Base-by-base conservation (phyloP, 73 alveolate genomes). In the Breviolum minutum region DNA sequence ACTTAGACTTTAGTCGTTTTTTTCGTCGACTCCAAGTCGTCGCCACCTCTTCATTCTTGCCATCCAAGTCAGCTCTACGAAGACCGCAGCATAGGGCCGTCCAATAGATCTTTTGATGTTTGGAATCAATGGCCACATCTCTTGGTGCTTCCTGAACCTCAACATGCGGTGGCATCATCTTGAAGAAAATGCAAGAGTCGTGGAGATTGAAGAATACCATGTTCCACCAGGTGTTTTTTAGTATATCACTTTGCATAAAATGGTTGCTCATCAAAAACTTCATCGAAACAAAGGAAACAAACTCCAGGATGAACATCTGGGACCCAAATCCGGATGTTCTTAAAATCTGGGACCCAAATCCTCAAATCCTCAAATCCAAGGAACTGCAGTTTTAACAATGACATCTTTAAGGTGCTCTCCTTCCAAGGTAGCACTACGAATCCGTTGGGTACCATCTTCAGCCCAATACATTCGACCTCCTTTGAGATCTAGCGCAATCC, bases 81-180 rank as follows among this genome's bases (percentile, higher is more conserved):
- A 92, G 85, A 27, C 98, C 98, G 54, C 98, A 73, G 68, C 90
- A 92, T 6, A 74, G 91, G n/a, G 98, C 98, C 17, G 98, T 92
- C 98, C 98, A 92, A 90, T 92, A 92, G 91, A 92, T 81, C 98
- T 92, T 48, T 30, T 32, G 84, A 60, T 71, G 64, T 32, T 22
- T 17, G 8, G 98, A 26, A 61, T 92, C 98, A 9, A 92, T 81
- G 69, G 98, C 98, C 79, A 92, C 98, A 61, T 92, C 98, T 30
- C 91, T 69, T 17, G 98, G 98, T 10, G 98, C 98, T 63, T 92
- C 98, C 14, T 92, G 89, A 26, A 92, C 98, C 98, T 92, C 54
- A 26, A 62, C 48, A 8, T 32, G 10, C n/a, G n/a, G n/a, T n/a
- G n/a, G n/a, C n/a, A 20, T 48, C 83, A 73, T 19, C 63, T 66